phyloP scores from a whole-genome alignment of 1,284 basidiomycete genomes.

The Cryptococcus neoformans region DNA sequence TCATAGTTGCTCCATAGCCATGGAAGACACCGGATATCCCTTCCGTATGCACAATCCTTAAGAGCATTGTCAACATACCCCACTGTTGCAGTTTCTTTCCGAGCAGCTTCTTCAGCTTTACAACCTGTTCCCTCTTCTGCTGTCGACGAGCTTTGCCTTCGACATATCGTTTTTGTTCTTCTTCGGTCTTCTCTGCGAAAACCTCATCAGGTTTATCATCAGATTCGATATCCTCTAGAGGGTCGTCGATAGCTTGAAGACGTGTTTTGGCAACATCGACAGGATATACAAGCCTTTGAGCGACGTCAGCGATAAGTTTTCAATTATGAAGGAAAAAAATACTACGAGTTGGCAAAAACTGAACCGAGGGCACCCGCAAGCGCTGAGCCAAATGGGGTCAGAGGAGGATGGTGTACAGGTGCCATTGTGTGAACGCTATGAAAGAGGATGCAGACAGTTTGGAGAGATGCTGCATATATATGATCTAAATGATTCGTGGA shows the following conservation, averaged over 20 bases:
- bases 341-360: conserved; percentile 85
- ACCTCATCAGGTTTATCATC: conserved; percentile 2
- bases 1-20: conserved; percentile 96
- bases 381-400: conserved; percentile 90
- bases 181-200: not conserved
- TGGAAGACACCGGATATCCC: conserved; percentile 81
- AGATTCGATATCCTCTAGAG: conserved; percentile 12
- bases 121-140: not conserved
- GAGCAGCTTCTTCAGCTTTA: conserved; percentile 1
- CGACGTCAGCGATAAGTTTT: not conserved
- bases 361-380: conserved; percentile 93
- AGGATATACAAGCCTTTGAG: conserved; percentile 80
- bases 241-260: conserved; percentile 66
- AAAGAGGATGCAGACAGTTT: no score
- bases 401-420: conserved; percentile 27
- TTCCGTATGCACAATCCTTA: conserved; percentile 71
- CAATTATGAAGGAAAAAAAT: not conserved
- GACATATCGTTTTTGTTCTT: conserved; percentile 12
- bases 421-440: conserved; percentile 4
- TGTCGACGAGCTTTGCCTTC: conserved; percentile 51
- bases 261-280: conserved; percentile 95
- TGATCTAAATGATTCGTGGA: no score
- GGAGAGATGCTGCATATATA: no score
- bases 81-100: conserved; percentile 32
- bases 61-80: conserved; percentile 61